phyloP scores from a whole-genome alignment of 345 rosid species.

The Mercurialis annua region DNA sequence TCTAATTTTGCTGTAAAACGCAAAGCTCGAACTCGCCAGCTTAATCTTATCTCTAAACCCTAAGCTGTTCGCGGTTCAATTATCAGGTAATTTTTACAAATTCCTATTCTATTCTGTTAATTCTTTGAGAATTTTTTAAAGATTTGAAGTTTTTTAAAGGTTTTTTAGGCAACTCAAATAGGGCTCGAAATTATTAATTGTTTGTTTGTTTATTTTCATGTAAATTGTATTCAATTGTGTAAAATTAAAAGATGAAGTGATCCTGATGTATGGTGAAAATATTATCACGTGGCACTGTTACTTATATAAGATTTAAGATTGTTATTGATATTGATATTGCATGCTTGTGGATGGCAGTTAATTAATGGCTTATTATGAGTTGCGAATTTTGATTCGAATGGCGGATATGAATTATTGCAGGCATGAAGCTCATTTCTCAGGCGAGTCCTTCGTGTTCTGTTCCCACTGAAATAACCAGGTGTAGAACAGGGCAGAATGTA shows the following conservation, averaged over 20 bases:
- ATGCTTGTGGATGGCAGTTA: background rate
- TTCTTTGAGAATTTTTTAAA: too few relatives aligned
- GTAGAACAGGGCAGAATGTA: constrained; percentile 30
- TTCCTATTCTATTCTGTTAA: background rate
- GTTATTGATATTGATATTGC: background rate
- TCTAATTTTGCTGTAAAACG: background rate
- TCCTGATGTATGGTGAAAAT: too few relatives aligned
- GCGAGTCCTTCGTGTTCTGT: constrained; percentile 44
- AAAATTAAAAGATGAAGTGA: too few relatives aligned
- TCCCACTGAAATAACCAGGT: constrained; percentile 27
- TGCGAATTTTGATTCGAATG: constrained; percentile 5
- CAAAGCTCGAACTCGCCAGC: background rate
- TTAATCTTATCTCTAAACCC: background rate
- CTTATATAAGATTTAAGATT: too few relatives aligned
- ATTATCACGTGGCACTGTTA: too few relatives aligned
- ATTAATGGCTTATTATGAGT: background rate
- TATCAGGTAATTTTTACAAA: background rate
- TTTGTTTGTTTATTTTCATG: too few relatives aligned
- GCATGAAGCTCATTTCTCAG: constrained; percentile 64
- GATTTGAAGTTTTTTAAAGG: too few relatives aligned
- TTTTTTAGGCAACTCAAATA: too few relatives aligned
- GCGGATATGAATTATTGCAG: constrained; percentile 21
- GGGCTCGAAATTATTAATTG: too few relatives aligned
- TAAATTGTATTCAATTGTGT: too few relatives aligned
- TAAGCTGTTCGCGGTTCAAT: background rate